Evolutionary conservation across 176 grass and related monocot genomes (phyloP).

Genomic region (Cocos nucifera): DNA sequence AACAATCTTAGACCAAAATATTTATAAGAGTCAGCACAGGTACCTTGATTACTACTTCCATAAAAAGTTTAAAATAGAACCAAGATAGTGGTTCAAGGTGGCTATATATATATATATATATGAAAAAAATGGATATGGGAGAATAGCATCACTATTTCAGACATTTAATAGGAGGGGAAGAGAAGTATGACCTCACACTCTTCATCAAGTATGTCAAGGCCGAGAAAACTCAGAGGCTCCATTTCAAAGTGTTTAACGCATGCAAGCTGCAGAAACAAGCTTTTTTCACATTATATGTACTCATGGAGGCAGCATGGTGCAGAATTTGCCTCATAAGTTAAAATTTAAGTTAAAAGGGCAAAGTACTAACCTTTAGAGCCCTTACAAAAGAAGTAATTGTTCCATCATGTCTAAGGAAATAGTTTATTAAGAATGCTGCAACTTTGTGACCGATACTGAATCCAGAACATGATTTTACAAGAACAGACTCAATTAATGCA

Average conservation of each 20-base stretch:
- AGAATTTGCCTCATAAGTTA: slow-evolving; percentile 7
- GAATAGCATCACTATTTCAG: background rate
- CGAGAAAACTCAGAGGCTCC: slow-evolving; percentile 83
- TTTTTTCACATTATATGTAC: too few relatives aligned
- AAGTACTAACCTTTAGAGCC: slow-evolving; percentile 69
- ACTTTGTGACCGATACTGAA: slow-evolving; percentile 71
- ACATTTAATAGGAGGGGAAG: slow-evolving; percentile 5
- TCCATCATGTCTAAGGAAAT: slow-evolving; percentile 81
- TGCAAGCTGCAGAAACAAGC: slow-evolving; percentile 50
- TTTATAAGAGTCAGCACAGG: too few relatives aligned
- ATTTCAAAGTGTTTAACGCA: slow-evolving; percentile 79
- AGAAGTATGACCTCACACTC: slow-evolving; percentile 43
- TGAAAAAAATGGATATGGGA: background rate
- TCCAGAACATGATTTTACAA: slow-evolving; percentile 50
- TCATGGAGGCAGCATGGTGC: background rate
- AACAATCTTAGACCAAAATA: too few relatives aligned
- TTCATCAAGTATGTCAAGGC: slow-evolving; percentile 49
- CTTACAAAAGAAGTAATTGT: slow-evolving; percentile 88
- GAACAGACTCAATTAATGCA: slow-evolving; percentile 71
- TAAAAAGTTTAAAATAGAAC: too few relatives aligned
- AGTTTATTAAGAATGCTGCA: slow-evolving; percentile 73
- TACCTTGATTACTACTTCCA: too few relatives aligned
- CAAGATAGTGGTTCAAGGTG: too few relatives aligned
- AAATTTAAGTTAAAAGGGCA: slow-evolving; percentile 2
- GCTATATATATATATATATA: background rate